Base-by-base conservation (phyloP, 108 stramenopile genomes). In the Mayamaea pseudoterrestris region DNA sequence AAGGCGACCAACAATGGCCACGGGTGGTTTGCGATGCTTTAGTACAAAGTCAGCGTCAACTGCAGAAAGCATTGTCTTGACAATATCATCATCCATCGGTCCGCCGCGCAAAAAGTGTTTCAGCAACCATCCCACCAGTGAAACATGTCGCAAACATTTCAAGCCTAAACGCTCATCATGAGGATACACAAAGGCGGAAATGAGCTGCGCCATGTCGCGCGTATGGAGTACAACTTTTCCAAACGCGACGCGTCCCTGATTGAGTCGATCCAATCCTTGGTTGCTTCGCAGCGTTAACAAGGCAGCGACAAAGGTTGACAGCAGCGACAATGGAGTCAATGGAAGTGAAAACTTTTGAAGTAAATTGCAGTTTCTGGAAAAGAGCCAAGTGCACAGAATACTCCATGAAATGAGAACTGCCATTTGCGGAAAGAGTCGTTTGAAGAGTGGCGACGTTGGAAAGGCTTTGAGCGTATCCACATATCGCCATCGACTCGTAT, bases 251-350 rank as follows among this genome's bases (percentile, higher is more conserved):
- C 78, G 40, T 12, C 41, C 73, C 6, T 80, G 63, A 18, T 53
- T 44, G 44, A 75, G 44, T 11, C 78, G 47, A 59, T 44, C 63
- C 17, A 74, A 30, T 0, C 66, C 69, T 61, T 74, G 73, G 53
- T 80, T 80, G 18, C 63, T 64, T 45, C 78, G 28, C 36, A 75
- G 35, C 20, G 71, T 75, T 37, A 68, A 36, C 5, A 80, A 45
- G n/a, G 58, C 48, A 5, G 67, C 78, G 22, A 80, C 64, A 50
- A 74, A 73, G n/a, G 69, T 66, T 11, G 67, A 73, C 1, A 75
- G 29, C 1, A 69, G 44, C 12, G 47, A 35, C 20, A 80, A 41
- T n/a, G 67, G 28, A 8, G 68, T 34, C 24, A 79, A 30, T 16
- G 68, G 63, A 25, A 71, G 41, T 11, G 37, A 26, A 14, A 41